phyloP scores from a whole-genome alignment of 2,329 filamentous ascomycete genomes.

The Elsinoe arachidis region DNA sequence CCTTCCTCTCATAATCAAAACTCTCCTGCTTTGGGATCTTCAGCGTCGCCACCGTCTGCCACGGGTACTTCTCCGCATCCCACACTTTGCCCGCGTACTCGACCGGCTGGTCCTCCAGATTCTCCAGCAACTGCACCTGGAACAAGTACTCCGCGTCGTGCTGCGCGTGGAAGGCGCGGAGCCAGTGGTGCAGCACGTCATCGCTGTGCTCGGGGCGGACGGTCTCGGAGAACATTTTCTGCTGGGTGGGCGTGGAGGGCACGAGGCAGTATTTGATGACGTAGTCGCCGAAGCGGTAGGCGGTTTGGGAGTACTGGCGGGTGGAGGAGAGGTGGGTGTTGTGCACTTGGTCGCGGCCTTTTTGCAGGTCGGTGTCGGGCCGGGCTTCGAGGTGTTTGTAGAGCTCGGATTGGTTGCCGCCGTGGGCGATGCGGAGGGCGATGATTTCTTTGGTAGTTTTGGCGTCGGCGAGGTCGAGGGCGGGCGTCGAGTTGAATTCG shows the following conservation, averaged over 20 bases:
- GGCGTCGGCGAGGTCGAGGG: constrained; percentile 39
- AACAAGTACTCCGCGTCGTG: constrained; percentile 38
- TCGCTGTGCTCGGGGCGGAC: constrained; percentile 30
- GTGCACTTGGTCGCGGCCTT: constrained; percentile 31
- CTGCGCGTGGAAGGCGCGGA: constrained; percentile 32
- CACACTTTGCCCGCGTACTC: constrained; percentile 37
- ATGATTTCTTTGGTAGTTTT: constrained; percentile 40
- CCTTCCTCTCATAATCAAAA: constrained; percentile 33
- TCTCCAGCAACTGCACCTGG: constrained; percentile 40
- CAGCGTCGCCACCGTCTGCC: constrained; percentile 37
- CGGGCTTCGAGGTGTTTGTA: constrained; percentile 35
- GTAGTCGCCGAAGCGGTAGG: constrained; percentile 41
- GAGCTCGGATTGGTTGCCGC: constrained; percentile 31
- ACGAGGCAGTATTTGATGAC: constrained; percentile 41
- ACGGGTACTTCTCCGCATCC: constrained; percentile 41
- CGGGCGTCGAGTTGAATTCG: constrained; percentile 42
- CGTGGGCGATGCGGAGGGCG: constrained; percentile 33
- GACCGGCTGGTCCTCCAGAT: constrained; percentile 39
- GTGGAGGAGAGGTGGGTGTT: constrained; percentile 34
- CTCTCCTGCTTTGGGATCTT: constrained; percentile 35
- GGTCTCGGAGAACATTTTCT: constrained; percentile 32
- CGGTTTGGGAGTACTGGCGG: constrained; percentile 38
- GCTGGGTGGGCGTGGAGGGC: constrained; percentile 34
- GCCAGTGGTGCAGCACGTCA: constrained; percentile 33
- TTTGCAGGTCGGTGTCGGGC: constrained; percentile 32